phyloP scores from a whole-genome alignment of 306 rosid species.

The Ceratonia siliqua region DNA sequence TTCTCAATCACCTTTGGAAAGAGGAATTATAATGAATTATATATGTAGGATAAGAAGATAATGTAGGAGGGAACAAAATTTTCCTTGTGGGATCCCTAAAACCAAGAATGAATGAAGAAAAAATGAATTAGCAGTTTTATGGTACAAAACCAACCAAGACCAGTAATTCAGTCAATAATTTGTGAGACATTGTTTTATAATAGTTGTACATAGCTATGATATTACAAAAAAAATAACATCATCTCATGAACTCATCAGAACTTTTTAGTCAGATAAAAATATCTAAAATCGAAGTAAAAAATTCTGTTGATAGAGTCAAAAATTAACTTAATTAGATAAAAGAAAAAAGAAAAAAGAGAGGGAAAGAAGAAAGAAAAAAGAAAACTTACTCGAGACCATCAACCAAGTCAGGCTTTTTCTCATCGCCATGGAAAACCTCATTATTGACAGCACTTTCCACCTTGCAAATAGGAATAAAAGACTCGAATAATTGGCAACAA shows the following conservation, averaged over 20 bases:
- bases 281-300: too few species aligned
- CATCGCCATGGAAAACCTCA: conserved; percentile 43
- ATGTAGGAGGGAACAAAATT: background rate
- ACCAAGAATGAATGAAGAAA: background rate
- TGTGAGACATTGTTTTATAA: background rate
- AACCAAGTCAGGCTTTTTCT: conserved; percentile 46
- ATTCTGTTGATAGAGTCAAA: background rate
- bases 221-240: too few species aligned
- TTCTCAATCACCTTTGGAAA: background rate
- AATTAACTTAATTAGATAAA: background rate
- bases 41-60: background rate
- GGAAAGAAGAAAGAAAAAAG: too few species aligned
- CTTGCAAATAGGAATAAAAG: conserved; percentile 36
- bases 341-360: background rate
- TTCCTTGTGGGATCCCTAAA: background rate
- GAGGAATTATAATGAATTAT: conserved; percentile 6
- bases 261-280: too few species aligned
- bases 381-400: conserved; percentile 51
- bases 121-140: conserved; percentile 7
- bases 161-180: background rate
- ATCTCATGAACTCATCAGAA: too few species aligned
- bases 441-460: conserved; percentile 48
- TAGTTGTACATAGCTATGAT: too few species aligned
- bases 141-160: conserved; percentile 1
- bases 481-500: conserved; percentile 27